phyloP scores from a whole-genome alignment of 108 stramenopile species.

The Nitzschia inconspicua region DNA sequence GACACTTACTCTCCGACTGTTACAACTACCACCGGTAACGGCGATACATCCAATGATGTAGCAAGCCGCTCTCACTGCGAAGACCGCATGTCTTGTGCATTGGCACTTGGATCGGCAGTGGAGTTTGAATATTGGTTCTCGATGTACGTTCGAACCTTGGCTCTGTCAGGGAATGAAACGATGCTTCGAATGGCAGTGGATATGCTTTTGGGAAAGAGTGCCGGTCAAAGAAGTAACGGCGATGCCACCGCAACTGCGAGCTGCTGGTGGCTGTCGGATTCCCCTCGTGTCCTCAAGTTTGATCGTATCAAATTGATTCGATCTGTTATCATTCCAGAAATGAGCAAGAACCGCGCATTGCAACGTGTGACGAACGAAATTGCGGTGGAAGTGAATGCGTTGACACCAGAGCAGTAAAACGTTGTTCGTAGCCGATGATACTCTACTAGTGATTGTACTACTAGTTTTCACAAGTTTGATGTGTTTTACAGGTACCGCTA shows the following conservation, averaged over 20 bases:
- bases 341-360: constrained; percentile 73
- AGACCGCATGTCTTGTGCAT: constrained; percentile 82
- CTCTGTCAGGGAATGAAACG: constrained; percentile 42
- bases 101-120: constrained; percentile 54
- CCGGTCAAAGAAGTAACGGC: not conserved
- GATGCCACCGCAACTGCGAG: not conserved
- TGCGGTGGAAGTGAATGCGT: constrained; percentile 41
- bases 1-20: constrained; percentile 25
- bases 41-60: constrained; percentile 21
- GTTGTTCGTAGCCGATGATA: not conserved
- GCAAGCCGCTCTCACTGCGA: constrained; percentile 81
- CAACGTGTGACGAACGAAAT: constrained; percentile 84
- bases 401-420: not conserved
- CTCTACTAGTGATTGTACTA: not conserved
- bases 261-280: constrained; percentile 65
- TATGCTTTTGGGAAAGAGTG: constrained; percentile 37
- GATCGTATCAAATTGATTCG: constrained; percentile 51
- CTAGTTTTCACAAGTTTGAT: not conserved
- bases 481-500: not conserved
- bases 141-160: constrained; percentile 44
- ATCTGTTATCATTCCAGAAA: constrained; percentile 64
- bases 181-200: constrained; percentile 65
- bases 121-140: constrained; percentile 74
- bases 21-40: constrained; percentile 2
- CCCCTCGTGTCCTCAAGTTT: constrained; percentile 36